These are phyloP conservation scores for Domatiomyces catenatus DNA, from an alignment of 2,329 filamentous ascomycete species.

Conservation along the genomic window DNA sequence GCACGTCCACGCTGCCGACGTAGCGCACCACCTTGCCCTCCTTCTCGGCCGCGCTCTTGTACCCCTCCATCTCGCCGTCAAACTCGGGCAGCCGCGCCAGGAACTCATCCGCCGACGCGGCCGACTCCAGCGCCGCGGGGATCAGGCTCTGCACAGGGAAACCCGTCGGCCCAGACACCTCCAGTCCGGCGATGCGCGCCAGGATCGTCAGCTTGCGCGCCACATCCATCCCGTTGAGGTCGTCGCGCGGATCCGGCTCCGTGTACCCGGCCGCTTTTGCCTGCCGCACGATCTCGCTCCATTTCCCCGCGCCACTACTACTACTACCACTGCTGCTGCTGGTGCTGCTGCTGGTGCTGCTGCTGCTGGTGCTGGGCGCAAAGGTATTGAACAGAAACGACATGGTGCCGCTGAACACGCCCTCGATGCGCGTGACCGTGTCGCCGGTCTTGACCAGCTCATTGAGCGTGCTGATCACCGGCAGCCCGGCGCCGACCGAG, in stretches of 20 bases:
- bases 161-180: slow-evolving; percentile 65
- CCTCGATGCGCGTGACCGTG: slow-evolving; percentile 79
- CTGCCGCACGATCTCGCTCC: slow-evolving; percentile 81
- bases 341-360: too few species aligned
- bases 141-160: slow-evolving; percentile 94
- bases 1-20: slow-evolving; percentile 81
- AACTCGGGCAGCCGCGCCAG: slow-evolving; percentile 64
- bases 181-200: slow-evolving; percentile 66
- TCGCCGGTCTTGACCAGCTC: slow-evolving; percentile 93
- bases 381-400: slow-evolving; percentile 98
- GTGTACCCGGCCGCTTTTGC: slow-evolving; percentile 89
- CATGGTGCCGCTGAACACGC: slow-evolving; percentile 95
- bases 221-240: slow-evolving; percentile 76
- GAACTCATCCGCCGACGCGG: slow-evolving; percentile 69
- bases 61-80: slow-evolving; percentile 76
- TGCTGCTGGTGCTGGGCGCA: slow-evolving; percentile 62
- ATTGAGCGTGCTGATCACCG: slow-evolving; percentile 81
- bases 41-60: slow-evolving; percentile 70
- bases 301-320: too few species aligned
- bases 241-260: slow-evolving; percentile 72
- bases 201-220: slow-evolving; percentile 94
- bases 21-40: slow-evolving; percentile 88
- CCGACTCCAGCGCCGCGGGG: slow-evolving; percentile 67
- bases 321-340: too few species aligned
- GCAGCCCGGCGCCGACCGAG: slow-evolving; percentile 81